Conservation (phyloP, 2,329 filamentous ascomycete species). For the Aspergillus clavatus region DNA sequence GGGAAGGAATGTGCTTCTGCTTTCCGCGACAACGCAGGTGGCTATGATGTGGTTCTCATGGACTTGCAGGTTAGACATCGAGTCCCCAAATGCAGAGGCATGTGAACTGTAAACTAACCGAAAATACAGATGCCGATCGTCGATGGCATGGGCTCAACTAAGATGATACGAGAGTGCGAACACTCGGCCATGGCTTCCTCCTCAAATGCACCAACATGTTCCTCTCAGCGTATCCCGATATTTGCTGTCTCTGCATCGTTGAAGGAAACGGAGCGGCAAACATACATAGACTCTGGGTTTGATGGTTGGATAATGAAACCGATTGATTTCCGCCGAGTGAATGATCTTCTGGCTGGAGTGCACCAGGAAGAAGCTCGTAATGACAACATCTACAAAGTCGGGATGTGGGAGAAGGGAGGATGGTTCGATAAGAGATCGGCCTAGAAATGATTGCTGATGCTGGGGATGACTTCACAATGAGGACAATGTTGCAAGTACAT, state of each 20-base stretch:
- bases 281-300: constrained; percentile 72
- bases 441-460: constrained; percentile 7
- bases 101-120: constrained; percentile 1
- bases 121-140: constrained; percentile 77
- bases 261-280: constrained; percentile 61
- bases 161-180: constrained; percentile 75
- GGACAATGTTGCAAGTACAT: too few species aligned
- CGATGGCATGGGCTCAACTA: constrained; percentile 74
- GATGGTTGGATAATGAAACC: constrained; percentile 90
- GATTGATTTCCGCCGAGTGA: constrained; percentile 71
- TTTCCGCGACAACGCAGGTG: constrained; percentile 58
- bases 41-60: constrained; percentile 80
- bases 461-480: too few species aligned
- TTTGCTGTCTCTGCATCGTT: constrained; percentile 85
- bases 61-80: constrained; percentile 73
- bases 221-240: constrained; percentile 66
- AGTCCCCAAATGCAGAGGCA: not conserved
- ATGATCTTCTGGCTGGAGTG: constrained; percentile 64
- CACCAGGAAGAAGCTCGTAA: constrained; percentile 55
- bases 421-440: constrained; percentile 60
- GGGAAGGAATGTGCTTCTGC: constrained; percentile 75
- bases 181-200: constrained; percentile 44
- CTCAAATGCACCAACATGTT: constrained; percentile 22
- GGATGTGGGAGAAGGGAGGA: constrained; percentile 78
- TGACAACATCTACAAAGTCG: constrained; percentile 62